These are phyloP conservation scores for Wickerhamiella siamensis DNA, from an alignment of 805 yeast species.

Conservation along the genomic window DNA sequence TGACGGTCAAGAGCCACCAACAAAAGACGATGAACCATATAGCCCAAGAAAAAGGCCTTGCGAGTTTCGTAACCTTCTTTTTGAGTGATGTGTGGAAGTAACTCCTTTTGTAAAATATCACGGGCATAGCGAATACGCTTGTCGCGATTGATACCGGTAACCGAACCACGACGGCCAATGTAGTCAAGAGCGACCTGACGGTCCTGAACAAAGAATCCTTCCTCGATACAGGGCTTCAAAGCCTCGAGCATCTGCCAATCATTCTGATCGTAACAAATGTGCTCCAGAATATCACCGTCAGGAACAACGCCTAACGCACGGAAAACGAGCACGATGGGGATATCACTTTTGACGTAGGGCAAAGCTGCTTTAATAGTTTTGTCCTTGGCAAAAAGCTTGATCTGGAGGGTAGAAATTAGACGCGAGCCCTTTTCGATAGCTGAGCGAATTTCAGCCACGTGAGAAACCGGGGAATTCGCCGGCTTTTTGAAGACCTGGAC, in stretches of 20 bases:
- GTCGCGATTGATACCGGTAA: conserved; percentile 89
- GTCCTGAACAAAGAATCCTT: conserved; percentile 95
- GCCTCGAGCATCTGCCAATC: conserved; percentile 99
- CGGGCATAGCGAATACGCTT: conserved; percentile 97
- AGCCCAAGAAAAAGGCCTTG: conserved; percentile 94
- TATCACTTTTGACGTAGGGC: conserved; percentile 92
- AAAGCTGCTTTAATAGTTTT: conserved; percentile 84
- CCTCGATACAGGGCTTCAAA: conserved; percentile 98
- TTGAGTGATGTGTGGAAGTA: conserved; percentile 93
- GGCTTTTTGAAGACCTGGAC: conserved; percentile 97
- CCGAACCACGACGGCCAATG: conserved; percentile 97
- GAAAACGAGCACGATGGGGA: conserved; percentile 92
- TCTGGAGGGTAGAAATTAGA: conserved; percentile 84
- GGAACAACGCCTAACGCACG: conserved; percentile 98
- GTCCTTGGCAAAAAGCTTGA: conserved; percentile 73
- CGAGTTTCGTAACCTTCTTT: conserved; percentile 93
- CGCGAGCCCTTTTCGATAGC: conserved; percentile 97
- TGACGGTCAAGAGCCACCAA: conserved; percentile 94
- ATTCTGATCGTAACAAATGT: conserved; percentile 90
- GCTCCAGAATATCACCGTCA: conserved; percentile 97
- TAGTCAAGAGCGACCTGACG: conserved; percentile 95
- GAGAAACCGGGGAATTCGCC: conserved; percentile 92
- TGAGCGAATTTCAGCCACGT: conserved; percentile 90
- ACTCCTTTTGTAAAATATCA: conserved; percentile 90
- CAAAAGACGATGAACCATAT: conserved; percentile 90